These are phyloP conservation scores for Taxillus chinensis DNA, from an alignment of 164 flowering plant species.

Conservation along the genomic window DNA sequence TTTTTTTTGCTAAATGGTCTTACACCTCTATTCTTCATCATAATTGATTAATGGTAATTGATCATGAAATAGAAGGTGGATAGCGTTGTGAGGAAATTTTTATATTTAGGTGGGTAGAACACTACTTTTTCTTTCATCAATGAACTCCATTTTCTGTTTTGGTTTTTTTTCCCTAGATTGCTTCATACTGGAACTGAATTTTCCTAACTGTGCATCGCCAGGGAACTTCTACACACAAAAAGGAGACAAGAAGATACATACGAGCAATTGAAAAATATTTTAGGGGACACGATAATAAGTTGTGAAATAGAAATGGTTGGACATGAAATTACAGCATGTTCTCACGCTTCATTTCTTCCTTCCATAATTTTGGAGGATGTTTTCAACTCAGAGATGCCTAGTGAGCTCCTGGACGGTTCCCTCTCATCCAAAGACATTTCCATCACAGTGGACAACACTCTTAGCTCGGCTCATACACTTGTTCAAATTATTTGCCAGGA, in stretches of 20 bases:
- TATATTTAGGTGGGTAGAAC: too few relatives aligned
- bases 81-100: too few relatives aligned
- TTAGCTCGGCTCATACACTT: conserved; percentile 83
- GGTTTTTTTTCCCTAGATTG: neutral
- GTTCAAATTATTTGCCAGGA: conserved; percentile 75
- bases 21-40: too few relatives aligned
- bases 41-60: too few relatives aligned
- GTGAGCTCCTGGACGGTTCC: conserved; percentile 8
- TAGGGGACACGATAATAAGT: conserved; percentile 51
- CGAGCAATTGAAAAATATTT: conserved; percentile 30
- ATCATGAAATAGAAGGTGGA: too few relatives aligned
- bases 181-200: neutral
- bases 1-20: too few relatives aligned
- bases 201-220: conserved; percentile 10
- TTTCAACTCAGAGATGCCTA: conserved; percentile 24
- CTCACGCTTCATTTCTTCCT: conserved; percentile 40
- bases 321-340: conserved; percentile 15
- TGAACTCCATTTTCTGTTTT: too few relatives aligned
- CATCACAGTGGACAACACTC: conserved; percentile 61
- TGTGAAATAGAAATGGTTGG: conserved; percentile 62
- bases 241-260: conserved; percentile 55
- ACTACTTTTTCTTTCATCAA: too few relatives aligned
- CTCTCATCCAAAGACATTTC: conserved; percentile 23
- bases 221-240: conserved; percentile 73
- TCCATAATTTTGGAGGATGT: conserved; percentile 30